Base-by-base conservation (phyloP, 2,329 filamentous ascomycete genomes). In the Aspergillus quadricinctus region DNA sequence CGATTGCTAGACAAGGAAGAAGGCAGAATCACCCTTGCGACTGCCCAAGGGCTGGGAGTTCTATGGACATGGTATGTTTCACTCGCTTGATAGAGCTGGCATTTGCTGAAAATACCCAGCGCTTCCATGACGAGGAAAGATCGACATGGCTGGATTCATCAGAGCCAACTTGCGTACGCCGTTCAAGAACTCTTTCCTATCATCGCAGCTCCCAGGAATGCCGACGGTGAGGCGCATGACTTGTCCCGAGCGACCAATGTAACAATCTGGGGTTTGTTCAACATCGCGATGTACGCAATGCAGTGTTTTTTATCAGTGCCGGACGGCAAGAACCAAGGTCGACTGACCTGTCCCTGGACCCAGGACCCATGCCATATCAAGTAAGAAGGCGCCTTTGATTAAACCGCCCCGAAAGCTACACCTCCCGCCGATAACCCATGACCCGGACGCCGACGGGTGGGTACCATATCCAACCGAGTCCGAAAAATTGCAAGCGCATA, bases 111-210 rank as follows among this genome's bases (percentile, higher is more conserved):
- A 27, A 11, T 17, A 50, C 55, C 29, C 46, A 75, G 72, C 57
- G 64, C 69, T 19, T 65, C 63, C 48, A 62, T 69, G 50, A 71
- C 67, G 17, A 66, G 70, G 10, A 68, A 70, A 53, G 70, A 74
- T 46, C 63, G 68, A 4, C 59, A 60, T n/a, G 66, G 62, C 3
- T 71, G 67, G 66, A 55, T 69, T 21, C 67, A 66, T 25, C 62
- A 63, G n/a, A 62, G 60, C 28, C 65, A 71, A 27, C 56, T 70
- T 3, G 62, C 60, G 29, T 64, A 66, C 46, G 64, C 63, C 4
- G 57, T 64, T 6, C 51, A 65, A 17, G 68, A 70, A 37, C 57
- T 69, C 1, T 61, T 58, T 8, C 57, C 57, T n/a, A 61, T 57
- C 14, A 53, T 54, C 25, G 48, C 55, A 17, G 51, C 48, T 11